phyloP scores from a whole-genome alignment of 768 basidiomycete species.

The Russula compacta region DNA sequence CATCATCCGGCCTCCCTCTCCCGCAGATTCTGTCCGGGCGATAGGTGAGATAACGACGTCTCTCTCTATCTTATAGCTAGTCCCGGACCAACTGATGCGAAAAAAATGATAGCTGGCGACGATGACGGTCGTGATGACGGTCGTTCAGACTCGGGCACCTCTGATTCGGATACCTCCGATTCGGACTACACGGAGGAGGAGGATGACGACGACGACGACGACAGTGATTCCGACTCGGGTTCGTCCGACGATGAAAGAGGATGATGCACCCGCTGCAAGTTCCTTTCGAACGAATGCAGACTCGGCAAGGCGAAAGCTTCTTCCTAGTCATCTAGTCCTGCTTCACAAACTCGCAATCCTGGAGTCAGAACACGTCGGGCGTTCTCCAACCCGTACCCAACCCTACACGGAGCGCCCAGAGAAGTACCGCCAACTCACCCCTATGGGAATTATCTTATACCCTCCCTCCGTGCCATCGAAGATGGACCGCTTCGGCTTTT shows the following conservation, averaged over 20 bases:
- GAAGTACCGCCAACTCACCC: background rate
- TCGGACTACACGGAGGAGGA: background rate
- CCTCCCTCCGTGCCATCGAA: no score
- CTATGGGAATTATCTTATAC: no score
- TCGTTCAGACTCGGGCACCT: background rate
- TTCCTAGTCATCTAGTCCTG: background rate
- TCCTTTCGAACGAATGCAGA: background rate
- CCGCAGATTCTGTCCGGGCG: background rate
- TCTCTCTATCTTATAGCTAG: background rate
- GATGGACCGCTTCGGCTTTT: no score
- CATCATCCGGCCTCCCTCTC: background rate
- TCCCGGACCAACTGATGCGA: background rate
- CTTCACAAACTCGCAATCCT: no score
- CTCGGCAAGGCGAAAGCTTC: background rate
- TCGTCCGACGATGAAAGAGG: constrained; percentile 1
- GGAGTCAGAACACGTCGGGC: background rate
- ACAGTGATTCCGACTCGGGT: constrained; percentile 1
- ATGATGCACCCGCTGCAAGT: background rate
- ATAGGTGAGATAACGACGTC: background rate
- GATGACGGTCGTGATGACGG: background rate
- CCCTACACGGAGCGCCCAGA: background rate
- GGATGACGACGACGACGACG: background rate
- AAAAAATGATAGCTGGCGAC: background rate
- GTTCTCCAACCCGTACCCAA: background rate
- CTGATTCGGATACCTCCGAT: background rate